Percentiles rank a stretch among this genome's conserved stretches.
phyloP scores from a whole-genome alignment of 345 rosid genomes.

The Passiflora organensis region DNA sequence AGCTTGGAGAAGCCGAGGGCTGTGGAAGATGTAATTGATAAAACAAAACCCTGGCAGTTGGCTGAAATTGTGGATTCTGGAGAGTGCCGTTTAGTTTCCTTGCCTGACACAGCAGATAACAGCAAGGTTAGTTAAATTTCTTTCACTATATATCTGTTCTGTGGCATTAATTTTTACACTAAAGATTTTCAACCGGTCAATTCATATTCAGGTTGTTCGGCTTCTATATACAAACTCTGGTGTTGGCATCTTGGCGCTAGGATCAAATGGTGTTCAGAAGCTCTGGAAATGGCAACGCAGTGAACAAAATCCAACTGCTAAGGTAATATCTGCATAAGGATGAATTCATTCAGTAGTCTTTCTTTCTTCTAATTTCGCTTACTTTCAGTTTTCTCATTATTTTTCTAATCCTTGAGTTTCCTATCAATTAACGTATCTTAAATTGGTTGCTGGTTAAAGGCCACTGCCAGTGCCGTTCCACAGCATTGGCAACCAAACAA shows the following conservation, averaged over 20 bases:
- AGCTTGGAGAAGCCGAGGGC: conserved; percentile 71
- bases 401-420: not conserved
- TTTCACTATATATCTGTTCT: conserved; percentile 1
- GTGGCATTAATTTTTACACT: not conserved
- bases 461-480: conserved; percentile 64
- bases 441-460: conserved; percentile 39
- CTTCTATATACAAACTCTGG: conserved; percentile 85
- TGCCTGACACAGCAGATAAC: conserved; percentile 69
- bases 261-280: conserved; percentile 69
- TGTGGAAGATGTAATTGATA: conserved; percentile 61
- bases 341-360: not conserved
- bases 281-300: conserved; percentile 73
- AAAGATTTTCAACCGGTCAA: no score
- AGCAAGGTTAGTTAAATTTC: conserved; percentile 63
- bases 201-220: conserved; percentile 51
- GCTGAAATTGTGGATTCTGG: conserved; percentile 62
- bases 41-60: conserved; percentile 73
- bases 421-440: conserved; percentile 15
- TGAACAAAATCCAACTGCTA: conserved; percentile 79
- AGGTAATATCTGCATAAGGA: conserved; percentile 36
- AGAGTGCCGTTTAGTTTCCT: conserved; percentile 63
- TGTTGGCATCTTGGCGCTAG: conserved; percentile 74
- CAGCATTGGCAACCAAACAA: conserved; percentile 92
- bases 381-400: no score
- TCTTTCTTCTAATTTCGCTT: not conserved